Evolutionary conservation across 2,329 filamentous ascomycete genomes (phyloP), one percentile per base, ranked within the genome.

Genomic region (Dryadomyces quercivorus): DNA sequence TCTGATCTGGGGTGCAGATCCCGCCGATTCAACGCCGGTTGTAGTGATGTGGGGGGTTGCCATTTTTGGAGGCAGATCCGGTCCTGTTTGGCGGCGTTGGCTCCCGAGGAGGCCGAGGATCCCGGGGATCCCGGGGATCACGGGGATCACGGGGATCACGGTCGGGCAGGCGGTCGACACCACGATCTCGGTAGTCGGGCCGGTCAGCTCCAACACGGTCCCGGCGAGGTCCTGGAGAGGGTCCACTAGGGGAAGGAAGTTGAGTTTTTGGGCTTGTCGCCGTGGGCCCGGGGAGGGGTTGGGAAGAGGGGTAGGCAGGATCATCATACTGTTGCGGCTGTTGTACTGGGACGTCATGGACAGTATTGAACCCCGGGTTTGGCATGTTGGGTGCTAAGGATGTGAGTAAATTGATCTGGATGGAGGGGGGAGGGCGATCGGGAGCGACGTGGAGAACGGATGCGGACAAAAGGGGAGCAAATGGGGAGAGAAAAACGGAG

Each of bases 311-410:
- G 43, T 21, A 57, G 47, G 52, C 49, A 50, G 58, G 54, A 44
- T 59, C 57, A 44, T 76, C 75, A 74, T 77, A 80, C 70, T 76
- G 74, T 68, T 70, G 69, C 62, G 57, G 47, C 52, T 55, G 56
- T 16, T 49, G 53, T 34, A 51, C 21, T 31, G 55, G 43, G 26
- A 56, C 36, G 13, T 66, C 74, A 67, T 73, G 72, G 60, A 65
- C 59, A 59, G 68, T 61, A 60, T 66, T 63, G 65, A 70, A 77
- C 58, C 68, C 66, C 22, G 52, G 40, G 53, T 38, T 49, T 68
- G 57, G 44, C 13, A 48, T 45, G 66, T 72, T 73, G 71, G 75
- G 74, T 67, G 73, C 70, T 64, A 76, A 22, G 7, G 21, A 21
- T 55, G 50, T 56, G 40, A 53, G 56, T n/a, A 40, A 52, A 72